phyloP scores from a whole-genome alignment of 176 grass and related monocot genomes.

The bread wheat (Triticum aestivum) region IWGSC_CS_RefSeq_v2.1 NC_057800.1:183225425-183225924 shows the following conservation, averaged over 20 bases:
- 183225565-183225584: background rate
- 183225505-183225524: background rate
- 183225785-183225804: background rate
- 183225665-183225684: conserved; percentile 5
- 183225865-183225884: background rate
- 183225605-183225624: background rate
- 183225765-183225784: background rate
- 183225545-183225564: background rate
- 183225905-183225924: conserved; percentile 16
- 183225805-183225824: background rate
- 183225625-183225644: background rate
- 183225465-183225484: background rate
- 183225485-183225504: background rate
- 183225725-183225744: too few species aligned
- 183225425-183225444: conserved; percentile 90
- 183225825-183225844: too few species aligned
- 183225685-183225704: too few species aligned
- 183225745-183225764: too few species aligned
- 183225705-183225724: too few species aligned
- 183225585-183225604: background rate
- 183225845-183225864: too few species aligned
- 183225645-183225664: background rate
- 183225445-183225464: conserved; percentile 88
- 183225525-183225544: background rate
- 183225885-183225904: background rate